Conservation (phyloP, 164 flowering plant genomes). For the Warburgia ugandensis region DNA sequence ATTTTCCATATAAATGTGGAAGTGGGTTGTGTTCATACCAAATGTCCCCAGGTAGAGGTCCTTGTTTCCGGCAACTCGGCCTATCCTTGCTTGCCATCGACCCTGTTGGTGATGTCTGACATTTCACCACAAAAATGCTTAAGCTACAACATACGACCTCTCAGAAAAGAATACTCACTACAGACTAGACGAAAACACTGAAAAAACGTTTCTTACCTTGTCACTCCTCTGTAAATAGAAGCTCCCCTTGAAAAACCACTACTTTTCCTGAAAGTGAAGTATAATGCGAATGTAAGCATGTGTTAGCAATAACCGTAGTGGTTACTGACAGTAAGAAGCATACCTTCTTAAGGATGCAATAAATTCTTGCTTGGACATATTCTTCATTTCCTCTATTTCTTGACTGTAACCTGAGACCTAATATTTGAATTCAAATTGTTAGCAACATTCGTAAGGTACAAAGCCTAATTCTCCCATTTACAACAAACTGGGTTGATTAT, state of each 20-base stretch:
- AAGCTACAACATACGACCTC: too few species aligned
- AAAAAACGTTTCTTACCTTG: constrained; percentile 13
- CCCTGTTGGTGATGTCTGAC: constrained; percentile 94
- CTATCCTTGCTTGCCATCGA: constrained; percentile 96
- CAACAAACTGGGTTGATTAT: too few species aligned
- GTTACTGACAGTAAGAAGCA: too few species aligned
- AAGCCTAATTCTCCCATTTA: too few species aligned
- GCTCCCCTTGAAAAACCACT: constrained; percentile 24
- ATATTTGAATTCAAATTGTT: background rate
- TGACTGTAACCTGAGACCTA: constrained; percentile 16
- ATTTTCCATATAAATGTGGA: background rate
- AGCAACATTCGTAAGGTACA: background rate
- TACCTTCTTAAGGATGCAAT: constrained; percentile 25
- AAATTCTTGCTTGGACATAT: constrained; percentile 21
- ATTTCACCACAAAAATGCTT: background rate
- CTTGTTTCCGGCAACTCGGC: constrained; percentile 90
- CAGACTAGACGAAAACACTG: background rate
- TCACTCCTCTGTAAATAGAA: constrained; percentile 27
- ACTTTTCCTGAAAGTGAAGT: constrained; percentile 22
- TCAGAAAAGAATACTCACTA: background rate
- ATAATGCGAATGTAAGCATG: too few species aligned
- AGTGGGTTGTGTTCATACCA: constrained; percentile 38
- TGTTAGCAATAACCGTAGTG: too few species aligned
- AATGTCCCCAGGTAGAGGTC: constrained; percentile 94
- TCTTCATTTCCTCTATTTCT: constrained; percentile 28